A percentile compares a stretch with the other conserved stretches of the same genome.
Conservation (phyloP, 2,329 filamentous ascomycete genomes). For the Iodosphaeria phyllophila region DNA sequence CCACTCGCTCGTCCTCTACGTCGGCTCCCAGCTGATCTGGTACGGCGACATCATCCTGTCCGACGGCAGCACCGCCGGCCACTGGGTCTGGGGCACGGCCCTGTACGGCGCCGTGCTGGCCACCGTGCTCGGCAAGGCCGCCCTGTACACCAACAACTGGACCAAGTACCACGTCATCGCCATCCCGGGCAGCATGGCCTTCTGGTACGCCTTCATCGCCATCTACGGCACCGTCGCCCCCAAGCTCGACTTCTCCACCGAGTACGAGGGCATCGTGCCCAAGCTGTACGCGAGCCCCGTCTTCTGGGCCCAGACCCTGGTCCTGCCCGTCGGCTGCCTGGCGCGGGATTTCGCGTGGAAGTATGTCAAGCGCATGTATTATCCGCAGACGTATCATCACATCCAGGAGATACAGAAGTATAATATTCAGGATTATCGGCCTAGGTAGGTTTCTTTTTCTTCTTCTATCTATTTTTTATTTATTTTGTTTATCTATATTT, state of each 20-base stretch:
- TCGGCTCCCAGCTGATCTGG: constrained; percentile 67
- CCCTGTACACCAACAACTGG: constrained; percentile 92
- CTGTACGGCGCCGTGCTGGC: constrained; percentile 86
- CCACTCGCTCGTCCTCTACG: constrained; percentile 85
- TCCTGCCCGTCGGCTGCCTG: constrained; percentile 65
- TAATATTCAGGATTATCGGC: constrained; percentile 97
- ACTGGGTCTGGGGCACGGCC: constrained; percentile 97
- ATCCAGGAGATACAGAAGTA: constrained; percentile 99
- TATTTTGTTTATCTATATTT: constrained; percentile 5
- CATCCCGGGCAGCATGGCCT: constrained; percentile 78
- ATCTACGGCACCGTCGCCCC: constrained; percentile 77
- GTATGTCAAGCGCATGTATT: constrained; percentile 94
- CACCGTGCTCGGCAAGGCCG: constrained; percentile 87
- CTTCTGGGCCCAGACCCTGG: constrained; percentile 82
- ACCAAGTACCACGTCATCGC: constrained; percentile 95
- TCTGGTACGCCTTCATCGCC: constrained; percentile 85
- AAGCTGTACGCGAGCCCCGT: constrained; percentile 61
- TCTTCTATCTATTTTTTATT: background rate
- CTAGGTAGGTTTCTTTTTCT: constrained; percentile 50
- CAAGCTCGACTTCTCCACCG: constrained; percentile 58
- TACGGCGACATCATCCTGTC: constrained; percentile 58
- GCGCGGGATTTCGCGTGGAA: constrained; percentile 90
- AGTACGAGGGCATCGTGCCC: constrained; percentile 73
- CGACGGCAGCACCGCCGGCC: constrained; percentile 69
- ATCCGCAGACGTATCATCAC: constrained; percentile 88